phyloP scores from a whole-genome alignment of 2,329 filamentous ascomycete species.

The Aspergillus thermomutatus region DNA sequence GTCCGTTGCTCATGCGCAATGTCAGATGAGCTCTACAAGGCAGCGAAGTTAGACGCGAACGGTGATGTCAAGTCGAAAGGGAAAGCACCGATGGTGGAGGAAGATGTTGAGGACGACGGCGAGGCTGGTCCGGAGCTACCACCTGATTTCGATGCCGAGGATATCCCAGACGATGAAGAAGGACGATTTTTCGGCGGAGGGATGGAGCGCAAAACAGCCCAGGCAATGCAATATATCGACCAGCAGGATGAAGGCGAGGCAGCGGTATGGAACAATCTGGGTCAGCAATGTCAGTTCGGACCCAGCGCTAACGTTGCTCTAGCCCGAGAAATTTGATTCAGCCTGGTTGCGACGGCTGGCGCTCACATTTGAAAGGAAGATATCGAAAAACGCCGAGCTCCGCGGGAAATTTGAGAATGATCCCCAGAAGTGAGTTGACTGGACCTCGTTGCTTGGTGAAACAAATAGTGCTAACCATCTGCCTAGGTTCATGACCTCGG shows the following conservation, averaged over 20 bases:
- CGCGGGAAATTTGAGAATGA: conserved; percentile 79
- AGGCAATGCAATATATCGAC: conserved; percentile 87
- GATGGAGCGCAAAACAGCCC: conserved; percentile 73
- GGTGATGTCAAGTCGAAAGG: conserved; percentile 49
- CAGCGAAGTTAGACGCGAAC: conserved; percentile 52
- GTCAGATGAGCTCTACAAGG: conserved; percentile 56
- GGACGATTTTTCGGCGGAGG: conserved; percentile 95
- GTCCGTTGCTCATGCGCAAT: conserved; percentile 13
- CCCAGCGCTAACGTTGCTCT: conserved; percentile 12
- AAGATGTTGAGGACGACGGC: conserved; percentile 46
- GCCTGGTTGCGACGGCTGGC: conserved; percentile 80
- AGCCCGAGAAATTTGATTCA: conserved; percentile 73
- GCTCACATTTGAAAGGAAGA: conserved; percentile 83
- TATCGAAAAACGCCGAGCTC: conserved; percentile 85
- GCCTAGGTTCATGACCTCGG: conserved; percentile 67
- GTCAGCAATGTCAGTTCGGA: neutral
- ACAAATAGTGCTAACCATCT: conserved; percentile 16
- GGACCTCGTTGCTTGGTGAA: neutral
- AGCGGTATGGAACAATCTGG: conserved; percentile 30
- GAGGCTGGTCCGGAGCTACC: conserved; percentile 55
- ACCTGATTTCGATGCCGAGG: conserved; percentile 55
- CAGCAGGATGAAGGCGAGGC: conserved; percentile 55
- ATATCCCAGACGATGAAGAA: conserved; percentile 74
- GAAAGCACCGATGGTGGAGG: conserved; percentile 46
- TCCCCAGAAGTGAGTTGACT: conserved; percentile 61